Evolutionary conservation across 768 basidiomycete genomes (phyloP).

Genomic region (Pulveroboletus sp.): DNA sequence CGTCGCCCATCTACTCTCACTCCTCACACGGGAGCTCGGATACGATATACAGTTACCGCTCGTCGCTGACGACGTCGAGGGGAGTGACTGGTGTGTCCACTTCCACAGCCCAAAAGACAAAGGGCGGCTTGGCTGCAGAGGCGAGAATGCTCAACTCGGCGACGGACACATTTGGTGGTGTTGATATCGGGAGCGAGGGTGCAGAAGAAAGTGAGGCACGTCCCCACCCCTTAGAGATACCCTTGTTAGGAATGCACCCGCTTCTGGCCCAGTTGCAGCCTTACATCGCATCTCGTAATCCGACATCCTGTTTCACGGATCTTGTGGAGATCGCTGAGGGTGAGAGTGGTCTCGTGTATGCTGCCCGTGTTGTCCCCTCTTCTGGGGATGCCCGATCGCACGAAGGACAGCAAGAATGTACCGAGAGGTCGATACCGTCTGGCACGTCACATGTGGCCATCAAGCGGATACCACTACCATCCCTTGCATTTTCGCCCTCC

Average conservation of each 20-base stretch:
- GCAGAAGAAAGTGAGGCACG: slow-evolving; percentile 2
- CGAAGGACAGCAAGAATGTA: not conserved
- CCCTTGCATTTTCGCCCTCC: slow-evolving; percentile 28
- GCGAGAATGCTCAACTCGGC: slow-evolving; percentile 26
- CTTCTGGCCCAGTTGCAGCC: slow-evolving; percentile 44
- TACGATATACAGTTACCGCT: slow-evolving; percentile 29
- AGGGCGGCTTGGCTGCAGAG: slow-evolving; percentile 22
- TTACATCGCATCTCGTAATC: slow-evolving; percentile 65
- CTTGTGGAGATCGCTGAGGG: slow-evolving; percentile 80
- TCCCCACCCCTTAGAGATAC: not conserved
- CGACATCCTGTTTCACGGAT: slow-evolving; percentile 58
- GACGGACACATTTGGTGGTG: slow-evolving; percentile 38
- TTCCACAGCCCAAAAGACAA: slow-evolving; percentile 3
- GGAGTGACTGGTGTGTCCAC: slow-evolving; percentile 8
- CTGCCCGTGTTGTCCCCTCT: slow-evolving; percentile 31
- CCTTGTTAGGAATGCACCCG: slow-evolving; percentile 12
- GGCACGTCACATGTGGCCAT: slow-evolving; percentile 58
- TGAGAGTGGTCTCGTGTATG: slow-evolving; percentile 69
- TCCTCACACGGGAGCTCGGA: slow-evolving; percentile 36
- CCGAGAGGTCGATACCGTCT: slow-evolving; percentile 24
- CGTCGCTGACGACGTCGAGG: slow-evolving; percentile 15
- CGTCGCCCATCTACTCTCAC: slow-evolving; percentile 47
- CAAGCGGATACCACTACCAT: slow-evolving; percentile 61
- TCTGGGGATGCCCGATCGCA: slow-evolving; percentile 5
- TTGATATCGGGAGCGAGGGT: slow-evolving; percentile 9